Evolutionary conservation across 2,329 filamentous ascomycete genomes (phyloP).

Genomic region (Tolypocladium nubicola): DNA sequence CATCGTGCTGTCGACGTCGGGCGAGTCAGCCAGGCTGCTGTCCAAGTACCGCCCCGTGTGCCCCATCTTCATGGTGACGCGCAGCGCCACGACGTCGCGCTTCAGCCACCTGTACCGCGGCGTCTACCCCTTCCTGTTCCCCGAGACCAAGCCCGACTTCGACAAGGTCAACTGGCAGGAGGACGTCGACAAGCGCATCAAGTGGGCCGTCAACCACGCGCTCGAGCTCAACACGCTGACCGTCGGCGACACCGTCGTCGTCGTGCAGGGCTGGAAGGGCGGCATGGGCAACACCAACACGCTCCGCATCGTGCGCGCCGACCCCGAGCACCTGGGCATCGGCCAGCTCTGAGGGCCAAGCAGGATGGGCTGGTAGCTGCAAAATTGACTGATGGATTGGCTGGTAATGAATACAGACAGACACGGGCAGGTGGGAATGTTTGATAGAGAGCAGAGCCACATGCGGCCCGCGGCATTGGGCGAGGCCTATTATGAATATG

Average conservation of each 20-base stretch:
- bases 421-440: neutral
- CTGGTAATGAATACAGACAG: neutral
- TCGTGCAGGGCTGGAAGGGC: slow-evolving; percentile 85
- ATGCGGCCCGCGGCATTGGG: neutral
- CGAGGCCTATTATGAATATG: neutral
- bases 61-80: slow-evolving; percentile 98
- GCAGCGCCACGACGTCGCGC: slow-evolving; percentile 71
- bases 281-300: slow-evolving; percentile 91
- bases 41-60: slow-evolving; percentile 98
- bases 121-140: slow-evolving; percentile 95
- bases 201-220: slow-evolving; percentile 87
- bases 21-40: slow-evolving; percentile 85
- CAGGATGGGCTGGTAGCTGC: neutral
- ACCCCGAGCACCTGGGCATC: slow-evolving; percentile 47
- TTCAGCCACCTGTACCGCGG: slow-evolving; percentile 95
- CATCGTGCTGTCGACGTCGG: slow-evolving; percentile 90
- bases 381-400: neutral
- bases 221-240: slow-evolving; percentile 69
- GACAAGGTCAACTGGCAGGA: slow-evolving; percentile 91
- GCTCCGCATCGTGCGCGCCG: slow-evolving; percentile 51
- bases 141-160: slow-evolving; percentile 91
- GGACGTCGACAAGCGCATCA: slow-evolving; percentile 94
- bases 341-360: slow-evolving; percentile 23
- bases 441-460: neutral
- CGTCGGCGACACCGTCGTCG: slow-evolving; percentile 65